phyloP scores from a whole-genome alignment of 805 yeast genomes.

The Candida tallmaniae region DNA sequence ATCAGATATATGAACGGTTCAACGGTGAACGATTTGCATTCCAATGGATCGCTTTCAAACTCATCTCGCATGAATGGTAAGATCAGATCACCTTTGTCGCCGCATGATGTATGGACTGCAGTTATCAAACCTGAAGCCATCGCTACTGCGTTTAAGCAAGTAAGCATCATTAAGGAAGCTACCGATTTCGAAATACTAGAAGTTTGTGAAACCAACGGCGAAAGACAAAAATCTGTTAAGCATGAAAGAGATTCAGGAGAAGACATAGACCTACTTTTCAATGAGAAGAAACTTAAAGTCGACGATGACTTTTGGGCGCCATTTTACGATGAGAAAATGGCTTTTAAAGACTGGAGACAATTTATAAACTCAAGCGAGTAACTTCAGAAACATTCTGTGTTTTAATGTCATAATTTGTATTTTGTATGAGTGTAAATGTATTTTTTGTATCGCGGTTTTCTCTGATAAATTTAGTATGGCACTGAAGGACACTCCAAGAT shows the following conservation, averaged over 20 bases:
- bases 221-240: constrained; percentile 12
- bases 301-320: constrained; percentile 18
- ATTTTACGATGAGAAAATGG: constrained; percentile 14
- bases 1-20: neutral
- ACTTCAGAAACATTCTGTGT: neutral
- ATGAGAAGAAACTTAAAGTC: constrained; percentile 29
- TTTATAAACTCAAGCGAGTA: constrained; percentile 2
- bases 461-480: constrained; percentile 15
- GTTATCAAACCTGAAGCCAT: constrained; percentile 44
- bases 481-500: constrained; percentile 22
- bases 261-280: constrained; percentile 33
- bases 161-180: constrained; percentile 33
- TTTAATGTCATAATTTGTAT: neutral
- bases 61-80: neutral
- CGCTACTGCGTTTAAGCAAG: constrained; percentile 43
- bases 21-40: no score
- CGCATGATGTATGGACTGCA: constrained; percentile 37
- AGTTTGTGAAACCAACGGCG: constrained; percentile 13
- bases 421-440: constrained; percentile 1
- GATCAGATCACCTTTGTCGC: constrained; percentile 36
- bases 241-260: constrained; percentile 22
- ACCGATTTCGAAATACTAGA: constrained; percentile 22
- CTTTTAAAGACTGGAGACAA: constrained; percentile 10
- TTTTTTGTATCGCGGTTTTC: neutral
- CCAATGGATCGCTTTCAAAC: neutral